Base-by-base conservation (phyloP, 305 asterid genomes). In the Lippia alba region DNA sequence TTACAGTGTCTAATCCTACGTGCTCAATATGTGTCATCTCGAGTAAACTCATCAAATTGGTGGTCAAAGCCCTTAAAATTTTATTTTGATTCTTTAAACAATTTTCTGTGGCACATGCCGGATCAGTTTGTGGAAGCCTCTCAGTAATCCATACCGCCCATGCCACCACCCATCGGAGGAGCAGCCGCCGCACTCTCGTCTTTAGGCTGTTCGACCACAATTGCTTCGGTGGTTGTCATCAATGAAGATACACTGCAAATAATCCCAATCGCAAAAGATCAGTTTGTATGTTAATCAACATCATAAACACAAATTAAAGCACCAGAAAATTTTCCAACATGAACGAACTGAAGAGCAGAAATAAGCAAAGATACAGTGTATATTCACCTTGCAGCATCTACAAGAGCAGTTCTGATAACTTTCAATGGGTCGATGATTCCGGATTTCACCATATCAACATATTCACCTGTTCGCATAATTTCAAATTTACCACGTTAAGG, bases 161-260 rank as follows among this genome's bases (percentile, higher is more conserved):
- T 86, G 63, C 91, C 96, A 0, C 90, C 84, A 1, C 89, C 86
- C 6, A 5, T 8, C 90, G 80, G 83, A 17, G 86, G 76, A 4
- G 96, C 87, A n/a, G 84, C 72, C 8, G 89, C 82, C 67, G 30
- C 30, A 24, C 76, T 76, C 75, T 87, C 93, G 0, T 86, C 92
- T 65, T 83, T 86, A 0, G 97, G 90, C 73, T 78, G 91, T 56
- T 90, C 96, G 0, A 90, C 96, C 34, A 90, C 86, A 4, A 92
- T 85, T 4, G 97, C 97, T 74, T 92, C 97, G 1, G 98, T 92
- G 1, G 97, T 92, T 6, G 98, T 92, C 91, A 92, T 82, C 74
- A 90, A 77, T 7, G 96, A 90, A 9, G 98, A 85, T 9, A 87
- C 91, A 3, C 97, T 92, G 83, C 76, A 83, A 0, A 30, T 53